Evolutionary conservation across 2,329 filamentous ascomycete species (phyloP), one percentile per base, ranked within the genome.

Genomic region (Fusarium neocosmosporiellum): DNA sequence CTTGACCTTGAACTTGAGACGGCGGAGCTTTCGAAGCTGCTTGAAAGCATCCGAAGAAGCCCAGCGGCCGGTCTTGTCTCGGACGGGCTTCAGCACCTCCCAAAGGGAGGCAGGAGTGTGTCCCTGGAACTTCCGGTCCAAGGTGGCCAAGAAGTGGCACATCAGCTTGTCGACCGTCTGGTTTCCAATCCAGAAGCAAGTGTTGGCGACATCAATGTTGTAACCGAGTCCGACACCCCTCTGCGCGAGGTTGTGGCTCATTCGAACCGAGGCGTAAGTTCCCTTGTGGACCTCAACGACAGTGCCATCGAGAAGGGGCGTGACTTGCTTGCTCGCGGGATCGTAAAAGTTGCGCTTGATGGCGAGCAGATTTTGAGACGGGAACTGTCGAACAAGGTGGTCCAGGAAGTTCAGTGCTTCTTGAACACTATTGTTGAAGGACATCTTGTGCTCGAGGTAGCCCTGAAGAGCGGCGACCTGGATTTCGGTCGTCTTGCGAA

Each of bases 161-260:
- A 76, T 65, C 3, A 88, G 65, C 4, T 82, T 74, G 20, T 84
- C 82, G 6, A 89, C 59, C 1, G 78, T 78, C 53, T 84, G 81
- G 2, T 78, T 71, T 0, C 78, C 81, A 0, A 82, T 87, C 92
- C 94, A 98, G 84, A 99, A 99, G 14, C 93, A 93, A 0, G 94
- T 93, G 79, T 98, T 98, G 65, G 95, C 92, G 33, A 98, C 93
- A 77, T 99, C 96, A 13, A 97, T 90, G 75, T 98, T 98, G 79
- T 99, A 85, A 0, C 93, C 90, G 7, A 98, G 86, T 10, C 89
- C 90, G 29, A 89, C 88, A 34, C 89, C 87, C 2, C 85, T 82
- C 78, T 88, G 78, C n/a, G 68, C 37, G 18, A 80, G 34, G 67
- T 80, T 80, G 81, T 94, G 87, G 54, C 92, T 92, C 24, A 96